Base-by-base conservation (phyloP, 352 stramenopile genomes). In the Bremia lactucae region DNA sequence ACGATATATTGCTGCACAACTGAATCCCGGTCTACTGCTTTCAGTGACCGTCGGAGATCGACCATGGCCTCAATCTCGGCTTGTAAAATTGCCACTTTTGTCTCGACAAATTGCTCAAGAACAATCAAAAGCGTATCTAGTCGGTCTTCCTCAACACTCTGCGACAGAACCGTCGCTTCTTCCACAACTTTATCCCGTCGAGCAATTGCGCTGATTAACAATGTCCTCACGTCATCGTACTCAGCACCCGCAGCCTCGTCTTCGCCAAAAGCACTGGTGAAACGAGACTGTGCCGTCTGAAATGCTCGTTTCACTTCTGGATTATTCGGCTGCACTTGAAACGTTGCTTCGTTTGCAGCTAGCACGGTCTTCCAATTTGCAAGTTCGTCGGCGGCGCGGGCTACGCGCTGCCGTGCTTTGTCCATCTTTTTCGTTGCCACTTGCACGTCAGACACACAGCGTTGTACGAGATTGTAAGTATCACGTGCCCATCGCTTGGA, bases 1-100 rank as follows among this genome's bases (percentile, higher is more conserved):
- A 87, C 62, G 39, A 91, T 82, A 37, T 87, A 91, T 53, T 91
- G 75, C 66, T 91, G 75, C 15, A 91, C 77, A 19, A 87, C 76
- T 1, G 79, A 87, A n/a, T 83, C 70, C 14, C 76, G 73, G 37
- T 91, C 79, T 70, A 87, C 81, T 9, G 64, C 63, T n/a, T 68
- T 61, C 8, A 91, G 59, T 22, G 84, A 68, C 24, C 57, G 57
- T 42, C 85, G 72, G 43, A 91, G 65, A 15, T 65, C 67, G 1
- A 55, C 50, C 63, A 91, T 78, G 6, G 57, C 72, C 25, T 88
- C 75, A 44, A 91, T 88, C 49, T 91, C 79, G 18, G 75, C 79
- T 26, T 87, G 65, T 18, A 91, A 44, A 37, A 87, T 87, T 7
- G 75, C 70, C 35, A 83, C 74, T 55, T 87, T 88, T 11, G 76